phyloP scores from a whole-genome alignment of 2,329 filamentous ascomycete genomes.

The Epichloe gansuensis region DNA sequence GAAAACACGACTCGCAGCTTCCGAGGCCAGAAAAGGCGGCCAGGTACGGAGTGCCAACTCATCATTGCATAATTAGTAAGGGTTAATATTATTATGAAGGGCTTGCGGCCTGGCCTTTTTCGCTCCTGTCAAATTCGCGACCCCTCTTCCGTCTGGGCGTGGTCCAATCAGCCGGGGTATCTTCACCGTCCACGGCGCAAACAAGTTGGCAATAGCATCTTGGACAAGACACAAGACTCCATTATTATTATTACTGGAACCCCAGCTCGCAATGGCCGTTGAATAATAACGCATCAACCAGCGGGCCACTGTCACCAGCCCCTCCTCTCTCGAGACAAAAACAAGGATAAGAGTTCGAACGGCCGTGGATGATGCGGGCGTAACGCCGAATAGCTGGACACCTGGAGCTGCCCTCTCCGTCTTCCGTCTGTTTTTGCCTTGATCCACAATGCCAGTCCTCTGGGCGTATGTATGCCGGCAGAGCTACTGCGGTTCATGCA shows the following conservation, averaged over 20 bases:
- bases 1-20: constrained; percentile 2
- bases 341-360: not conserved
- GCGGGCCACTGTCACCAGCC: constrained; percentile 4
- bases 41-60: constrained; percentile 44
- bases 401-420: not conserved
- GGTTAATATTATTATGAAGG: constrained; percentile 21
- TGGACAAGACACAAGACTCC: not conserved
- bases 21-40: constrained; percentile 8
- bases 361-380: not conserved
- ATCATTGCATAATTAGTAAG: constrained; percentile 53
- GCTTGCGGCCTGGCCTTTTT: constrained; percentile 8
- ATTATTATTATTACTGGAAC: not conserved
- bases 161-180: constrained; percentile 13
- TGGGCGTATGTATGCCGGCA: constrained; percentile 4
- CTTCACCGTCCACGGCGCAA: constrained; percentile 12
- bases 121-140: constrained; percentile 5
- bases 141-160: constrained; percentile 3
- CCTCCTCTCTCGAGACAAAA: constrained; percentile 1
- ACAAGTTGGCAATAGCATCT: constrained; percentile 3
- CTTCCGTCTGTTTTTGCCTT: not conserved
- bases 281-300: constrained; percentile 6
- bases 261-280: constrained; percentile 6
- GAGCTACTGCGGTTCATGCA: constrained; percentile 7
- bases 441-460: constrained; percentile 1
- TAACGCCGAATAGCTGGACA: not conserved